A percentile compares a stretch with the other conserved stretches of the same genome.
phyloP scores from a whole-genome alignment of 2,329 filamentous ascomycete species.

The Hymenoscyphus albidus region DNA sequence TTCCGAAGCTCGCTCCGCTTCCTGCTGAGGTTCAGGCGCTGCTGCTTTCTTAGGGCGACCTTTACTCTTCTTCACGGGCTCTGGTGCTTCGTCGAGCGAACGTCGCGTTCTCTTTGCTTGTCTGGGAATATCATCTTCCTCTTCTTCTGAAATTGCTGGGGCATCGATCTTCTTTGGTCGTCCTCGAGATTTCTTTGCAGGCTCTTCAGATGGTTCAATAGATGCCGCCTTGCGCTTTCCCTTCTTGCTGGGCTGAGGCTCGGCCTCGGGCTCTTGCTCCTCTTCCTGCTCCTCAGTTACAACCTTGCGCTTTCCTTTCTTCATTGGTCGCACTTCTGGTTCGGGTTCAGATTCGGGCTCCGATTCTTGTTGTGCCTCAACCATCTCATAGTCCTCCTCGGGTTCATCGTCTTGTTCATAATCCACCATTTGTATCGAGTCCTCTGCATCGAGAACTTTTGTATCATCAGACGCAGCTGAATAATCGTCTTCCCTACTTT shows the following conservation, averaged over 20 bases:
- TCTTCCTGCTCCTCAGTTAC: conserved; percentile 4
- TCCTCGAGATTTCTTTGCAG: conserved; percentile 18
- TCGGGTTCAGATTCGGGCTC: conserved; percentile 11
- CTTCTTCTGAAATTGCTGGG: conserved; percentile 13
- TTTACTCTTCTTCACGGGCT: conserved; percentile 29
- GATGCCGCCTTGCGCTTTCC: conserved; percentile 25
- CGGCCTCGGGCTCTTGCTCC: conserved; percentile 16
- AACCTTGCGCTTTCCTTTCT: conserved; percentile 24
- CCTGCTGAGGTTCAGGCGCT: conserved; percentile 12
- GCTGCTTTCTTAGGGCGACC: conserved; percentile 27
- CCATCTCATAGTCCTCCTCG: conserved; percentile 14
- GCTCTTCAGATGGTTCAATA: conserved; percentile 13
- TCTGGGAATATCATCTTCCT: conserved; percentile 28
- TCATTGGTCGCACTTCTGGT: conserved; percentile 20
- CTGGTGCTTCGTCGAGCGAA: conserved; percentile 14
- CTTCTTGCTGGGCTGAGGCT: conserved; percentile 21
- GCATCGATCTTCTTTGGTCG: conserved; percentile 27
- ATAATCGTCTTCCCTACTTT: conserved; percentile 30
- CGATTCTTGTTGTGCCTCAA: conserved; percentile 20
- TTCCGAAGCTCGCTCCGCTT: not conserved
- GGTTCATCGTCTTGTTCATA: conserved; percentile 34
- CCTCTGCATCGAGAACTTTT: conserved; percentile 45
- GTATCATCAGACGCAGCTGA: conserved; percentile 39
- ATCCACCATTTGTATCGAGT: conserved; percentile 26
- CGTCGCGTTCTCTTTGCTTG: conserved; percentile 17